Base-by-base conservation (phyloP, 2,329 filamentous ascomycete species). In the Hymenoscyphus repandus region DNA sequence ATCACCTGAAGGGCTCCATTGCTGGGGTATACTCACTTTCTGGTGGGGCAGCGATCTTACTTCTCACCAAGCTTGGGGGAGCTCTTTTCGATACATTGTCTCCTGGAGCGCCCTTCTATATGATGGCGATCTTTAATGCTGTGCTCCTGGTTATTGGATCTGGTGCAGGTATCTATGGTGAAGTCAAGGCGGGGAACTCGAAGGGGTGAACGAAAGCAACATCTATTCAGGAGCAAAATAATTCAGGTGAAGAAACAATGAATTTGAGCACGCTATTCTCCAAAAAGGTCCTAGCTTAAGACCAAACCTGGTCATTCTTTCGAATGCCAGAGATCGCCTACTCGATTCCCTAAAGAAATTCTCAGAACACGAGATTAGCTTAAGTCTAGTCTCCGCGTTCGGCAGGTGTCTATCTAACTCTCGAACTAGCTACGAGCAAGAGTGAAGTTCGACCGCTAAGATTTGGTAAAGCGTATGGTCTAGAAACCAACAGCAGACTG, bases 21-120 rank as follows among this genome's bases (percentile, higher is more conserved):
- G 92, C 93, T 0, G 93, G 93, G 2, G 85, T 96, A 1, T 99
- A 99, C 69, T 95, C 88, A 47, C 80, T 96, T 56, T 90, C 86
- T 50, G 93, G 93, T 10, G 93, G 92, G 12, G 86, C 83, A 1
- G 93, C 91, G 0, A 99, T 99, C 47, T 69, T 99, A 49, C 70
- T 97, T 5, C 77, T 99, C 13, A 97, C 93, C 0, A 99, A 99
- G 70, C 68, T 93, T 3, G 93, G 93, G 11, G 93, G 93, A 0
- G 80, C 82, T 34, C 70, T 96, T 43, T 99, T 97, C 64, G 93
- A 99, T 67, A 75, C 69, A 17, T 72, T 83, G 47, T 85, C 84
- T 1, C 77, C 77, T 2, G 87, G 88, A 0, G 87, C 88, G 10
- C 93, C 93, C 0, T 97, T 99, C 67, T 96, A 90, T 66, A 85